Base-by-base conservation (phyloP, 768 basidiomycete genomes). In the Leucocoprinus birnbaumii region DNA sequence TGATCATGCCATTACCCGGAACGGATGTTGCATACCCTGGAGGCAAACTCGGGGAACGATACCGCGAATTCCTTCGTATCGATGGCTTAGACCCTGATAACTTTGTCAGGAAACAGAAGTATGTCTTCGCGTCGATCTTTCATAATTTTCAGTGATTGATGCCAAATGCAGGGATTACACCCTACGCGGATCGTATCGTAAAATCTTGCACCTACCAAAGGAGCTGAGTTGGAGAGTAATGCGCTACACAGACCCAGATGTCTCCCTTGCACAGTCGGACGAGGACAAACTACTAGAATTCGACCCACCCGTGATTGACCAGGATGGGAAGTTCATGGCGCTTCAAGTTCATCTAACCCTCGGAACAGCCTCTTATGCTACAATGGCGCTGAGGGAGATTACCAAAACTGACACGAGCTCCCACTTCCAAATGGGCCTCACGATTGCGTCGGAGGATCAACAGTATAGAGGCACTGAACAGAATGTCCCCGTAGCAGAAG, bases 1-100 rank as follows among this genome's bases (percentile, higher is more conserved):
- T 98, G 53, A 83, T 98, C 58, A 92, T 98, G 87, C 95, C 97
- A n/a, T 74, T 98, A 18, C 95, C 97, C 25, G 97, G 97, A 3
- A 93, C 85, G 59, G 92, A 96, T 63, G 92, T 98, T 18, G 87
- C 88, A 31, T 98, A 92, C 67, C 97, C 97, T 0, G 89, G 87
- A 3, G 94, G 94, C 11, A 62, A 75, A 18, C 81, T 98, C n/a
- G 93, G 94, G 22, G 87, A 95, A 61, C 80, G 84, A 48, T 98
- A 96, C 68, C 78, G 77, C 57, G 83, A 89, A 64, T 94, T 91
- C 65, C 77, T 99, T 60, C 75, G 72, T 56, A 78, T 82, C 63
- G 97, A 99, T 70, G 95, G 93, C 1, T 72, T 99, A 37, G 93
- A 98, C 73, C 88, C 91, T 11, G 84, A 92, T 61, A 87, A 94